Percentiles rank a stretch among this genome's conserved stretches.
Conservation (phyloP, 805 yeast species). For the Lachancea thermotolerans region DNA sequence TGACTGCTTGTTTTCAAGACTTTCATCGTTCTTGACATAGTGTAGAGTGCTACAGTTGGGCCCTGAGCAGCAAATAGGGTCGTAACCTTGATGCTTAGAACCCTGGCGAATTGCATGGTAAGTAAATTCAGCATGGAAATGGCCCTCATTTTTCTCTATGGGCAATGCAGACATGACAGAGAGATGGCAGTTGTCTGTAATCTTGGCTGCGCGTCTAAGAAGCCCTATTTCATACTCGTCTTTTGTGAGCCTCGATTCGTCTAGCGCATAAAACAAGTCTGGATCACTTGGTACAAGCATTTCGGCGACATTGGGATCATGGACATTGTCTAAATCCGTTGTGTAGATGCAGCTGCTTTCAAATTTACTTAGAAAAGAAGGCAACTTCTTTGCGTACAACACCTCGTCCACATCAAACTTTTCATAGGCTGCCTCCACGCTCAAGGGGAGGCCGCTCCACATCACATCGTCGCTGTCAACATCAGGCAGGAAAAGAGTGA, state of each 20-base stretch:
- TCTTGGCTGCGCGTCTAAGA: slow-evolving; percentile 72
- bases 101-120: slow-evolving; percentile 95
- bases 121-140: slow-evolving; percentile 90
- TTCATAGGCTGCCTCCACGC: slow-evolving; percentile 53
- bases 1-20: slow-evolving; percentile 50
- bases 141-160: slow-evolving; percentile 80
- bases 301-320: slow-evolving; percentile 30
- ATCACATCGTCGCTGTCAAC: slow-evolving; percentile 75
- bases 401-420: slow-evolving; percentile 81
- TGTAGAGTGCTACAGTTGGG: slow-evolving; percentile 87
- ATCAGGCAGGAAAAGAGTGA: slow-evolving; percentile 73
- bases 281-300: slow-evolving; percentile 39
- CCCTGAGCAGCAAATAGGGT: slow-evolving; percentile 94
- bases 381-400: slow-evolving; percentile 49
- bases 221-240: slow-evolving; percentile 74
- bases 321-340: slow-evolving; percentile 48
- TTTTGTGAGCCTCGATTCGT: slow-evolving; percentile 79
- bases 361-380: slow-evolving; percentile 29
- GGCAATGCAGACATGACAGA: slow-evolving; percentile 93
- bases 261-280: slow-evolving; percentile 64
- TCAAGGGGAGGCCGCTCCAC: slow-evolving; percentile 92
- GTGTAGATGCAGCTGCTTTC: slow-evolving; percentile 35
- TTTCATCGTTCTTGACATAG: slow-evolving; percentile 74
- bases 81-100: slow-evolving; percentile 80
- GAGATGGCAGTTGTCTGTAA: slow-evolving; percentile 80